Evolutionary conservation across 805 yeast genomes (phyloP).

Genomic region (Scheffersomyces amazonensis): DNA sequence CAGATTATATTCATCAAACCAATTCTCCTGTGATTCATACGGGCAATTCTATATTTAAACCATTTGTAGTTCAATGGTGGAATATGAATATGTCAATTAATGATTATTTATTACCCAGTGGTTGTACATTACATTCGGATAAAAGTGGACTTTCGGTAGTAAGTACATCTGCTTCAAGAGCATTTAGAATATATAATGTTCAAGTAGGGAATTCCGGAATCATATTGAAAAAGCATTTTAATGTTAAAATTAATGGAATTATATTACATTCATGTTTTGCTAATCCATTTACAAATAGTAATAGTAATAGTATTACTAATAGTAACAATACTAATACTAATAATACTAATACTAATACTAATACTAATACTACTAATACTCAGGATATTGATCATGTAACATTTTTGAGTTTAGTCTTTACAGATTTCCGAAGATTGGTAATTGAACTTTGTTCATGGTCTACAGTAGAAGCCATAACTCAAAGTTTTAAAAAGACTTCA

Average conservation of each 20-base stretch:
- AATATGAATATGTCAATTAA: too few species aligned
- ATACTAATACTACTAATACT: constrained; percentile 21
- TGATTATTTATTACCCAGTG: constrained; percentile 12
- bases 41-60: constrained; percentile 26
- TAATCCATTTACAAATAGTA: too few species aligned
- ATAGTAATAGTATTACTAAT: too few species aligned
- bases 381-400: constrained; percentile 18
- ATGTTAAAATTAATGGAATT: constrained; percentile 39
- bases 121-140: constrained; percentile 31
- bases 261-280: constrained; percentile 43
- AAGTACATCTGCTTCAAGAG: constrained; percentile 31
- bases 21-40: constrained; percentile 5
- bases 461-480: constrained; percentile 27
- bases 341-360: too few species aligned
- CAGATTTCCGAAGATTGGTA: constrained; percentile 33
- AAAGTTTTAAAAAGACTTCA: constrained; percentile 29
- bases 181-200: constrained; percentile 37
- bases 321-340: too few species aligned
- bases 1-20: constrained; percentile 13
- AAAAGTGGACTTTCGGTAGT: constrained; percentile 40
- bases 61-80: constrained; percentile 54
- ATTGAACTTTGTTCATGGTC: constrained; percentile 42
- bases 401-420: constrained; percentile 33
- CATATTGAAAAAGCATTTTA: constrained; percentile 34
- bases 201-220: constrained; percentile 35